A percentile compares a stretch with the other conserved stretches of the same genome.
Conservation (phyloP, 2,329 filamentous ascomycete species). For the Fusarium pseudoanthophilum region DNA sequence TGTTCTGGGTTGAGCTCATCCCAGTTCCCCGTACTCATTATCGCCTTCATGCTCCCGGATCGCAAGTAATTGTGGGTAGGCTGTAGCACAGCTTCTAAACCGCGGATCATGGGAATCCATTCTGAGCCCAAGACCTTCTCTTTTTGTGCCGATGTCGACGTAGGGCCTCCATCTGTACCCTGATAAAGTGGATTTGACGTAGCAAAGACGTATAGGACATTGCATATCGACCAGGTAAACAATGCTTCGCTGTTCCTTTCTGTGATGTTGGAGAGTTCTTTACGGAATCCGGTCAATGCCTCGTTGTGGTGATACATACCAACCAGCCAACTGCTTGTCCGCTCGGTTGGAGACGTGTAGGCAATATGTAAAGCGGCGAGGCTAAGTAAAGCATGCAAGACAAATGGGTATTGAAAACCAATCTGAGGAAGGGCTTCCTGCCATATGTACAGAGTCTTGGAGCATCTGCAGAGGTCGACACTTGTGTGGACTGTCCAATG, state of each 20-base stretch:
- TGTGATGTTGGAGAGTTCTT: neutral
- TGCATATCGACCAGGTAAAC: neutral
- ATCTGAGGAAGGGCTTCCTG: neutral
- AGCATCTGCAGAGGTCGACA: neutral
- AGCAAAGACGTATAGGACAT: neutral
- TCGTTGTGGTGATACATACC: neutral
- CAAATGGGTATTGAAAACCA: neutral
- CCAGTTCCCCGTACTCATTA: neutral
- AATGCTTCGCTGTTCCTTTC: neutral
- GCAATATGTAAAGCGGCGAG: neutral
- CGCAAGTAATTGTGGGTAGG: neutral
- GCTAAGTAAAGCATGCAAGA: neutral
- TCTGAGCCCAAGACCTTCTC: neutral
- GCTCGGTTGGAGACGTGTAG: neutral
- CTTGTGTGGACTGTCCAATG: neutral
- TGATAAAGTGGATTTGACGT: neutral
- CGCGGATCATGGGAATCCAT: neutral
- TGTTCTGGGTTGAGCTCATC: accelerated
- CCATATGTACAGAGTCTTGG: neutral
- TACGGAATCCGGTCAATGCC: neutral
- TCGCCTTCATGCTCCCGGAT: accelerated
- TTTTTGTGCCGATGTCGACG: neutral
- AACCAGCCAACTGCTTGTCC: accelerated
- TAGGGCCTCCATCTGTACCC: neutral
- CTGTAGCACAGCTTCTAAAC: neutral